Evolutionary conservation across 441 rosid genomes (phyloP), one percentile per base, ranked within the genome.

Genomic region (Jatropha multifida): DNA sequence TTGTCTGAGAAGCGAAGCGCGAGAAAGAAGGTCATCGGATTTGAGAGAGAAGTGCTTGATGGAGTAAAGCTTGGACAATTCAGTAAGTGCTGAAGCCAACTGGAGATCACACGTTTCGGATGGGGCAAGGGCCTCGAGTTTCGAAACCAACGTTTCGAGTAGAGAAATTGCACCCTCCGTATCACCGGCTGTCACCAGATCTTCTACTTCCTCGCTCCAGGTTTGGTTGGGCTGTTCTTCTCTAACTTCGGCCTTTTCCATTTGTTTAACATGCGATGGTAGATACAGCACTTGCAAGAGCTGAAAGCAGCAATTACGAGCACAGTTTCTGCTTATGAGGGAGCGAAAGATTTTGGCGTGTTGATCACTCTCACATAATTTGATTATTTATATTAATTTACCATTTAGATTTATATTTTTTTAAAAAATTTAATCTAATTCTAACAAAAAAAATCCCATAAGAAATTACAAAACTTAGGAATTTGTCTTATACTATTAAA

Each of bases 151-250:
- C 55, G 89, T 69, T 78, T 94, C 94, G 74, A 94, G 92, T 74
- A 87, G 85, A 68, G 93, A 82, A 76, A 93, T 87, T 26, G 94
- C 94, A 23, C 81, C 85, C 51, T 83, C 83, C 27, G 87, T 78
- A 71, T 90, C 91, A n/a, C 96, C 94, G 64, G 80, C 79, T 0
- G 90, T 66, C n/a, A 90, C 83, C 63, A 93, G 86, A 89, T 94
- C 99, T 77, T 94, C 98, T 74, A 86, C 90, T 14, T 69, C 80
- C 75, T 94, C 98, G 85, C 98, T 94, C 99, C 97, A 93, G 77
- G 86, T 92, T 56, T 54, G 83, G 72, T 76, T 75, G 49, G 17
- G 55, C 3, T 12, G 70, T 71, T 67, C 70, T 49, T 59, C 51
- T 1, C 69, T 38, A 18, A 48, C 40, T 27, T 62, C 49, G 27